Evolutionary conservation across 345 rosid genomes (phyloP), one percentile per base, ranked within the genome.

Genomic region (Dipteronia dyeriana): DNA sequence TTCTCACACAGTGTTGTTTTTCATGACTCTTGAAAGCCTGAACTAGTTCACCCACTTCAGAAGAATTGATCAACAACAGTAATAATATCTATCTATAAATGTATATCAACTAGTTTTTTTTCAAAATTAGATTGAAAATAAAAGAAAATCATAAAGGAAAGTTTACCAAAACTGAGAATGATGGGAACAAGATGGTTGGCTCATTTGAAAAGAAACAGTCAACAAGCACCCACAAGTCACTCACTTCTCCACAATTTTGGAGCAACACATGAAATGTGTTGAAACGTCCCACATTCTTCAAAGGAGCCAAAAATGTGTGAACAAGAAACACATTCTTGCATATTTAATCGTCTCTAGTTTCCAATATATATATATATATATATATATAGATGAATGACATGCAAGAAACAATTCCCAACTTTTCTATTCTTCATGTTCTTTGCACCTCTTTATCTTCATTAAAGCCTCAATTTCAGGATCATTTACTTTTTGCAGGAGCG

Each of bases 201-300:
- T 19, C 5, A 39, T 54, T 54, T 53, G 51, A 19, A 38, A 56
- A 7, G 49, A 39, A 54, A 39, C 20, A 56, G 75, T 38, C 38
- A 34, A 34, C 22, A 38, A 71, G 41, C 60, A 14, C 38, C 38
- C 49, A 34, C 75, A 34, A 19, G 49, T 2, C 2, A 64, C 62
- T 29, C 9, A 6, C 12, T 2, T 41, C 6, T 10, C 31, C 72
- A 22, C 72, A 51, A 11, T 70, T 25, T 70, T 71, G 9, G 62
- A 75, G 62, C 49, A 81, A 78, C 93, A 86, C 89, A 84, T 68
- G 84, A 74, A 81, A 79, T 77, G 90, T 79, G 86, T 85, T 84
- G 83, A 57, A 38, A 41, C 53, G 29, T 60, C 59, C 6, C 6
- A 75, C 62, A 62, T n/a, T n/a, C 75, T 47, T 76, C 78, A 62